A percentile compares a stretch with the other conserved stretches of the same genome.
These are phyloP conservation scores for Pythium vanterpoolii DNA, from an alignment of 352 stramenopile species.

Conservation along the genomic window DNA sequence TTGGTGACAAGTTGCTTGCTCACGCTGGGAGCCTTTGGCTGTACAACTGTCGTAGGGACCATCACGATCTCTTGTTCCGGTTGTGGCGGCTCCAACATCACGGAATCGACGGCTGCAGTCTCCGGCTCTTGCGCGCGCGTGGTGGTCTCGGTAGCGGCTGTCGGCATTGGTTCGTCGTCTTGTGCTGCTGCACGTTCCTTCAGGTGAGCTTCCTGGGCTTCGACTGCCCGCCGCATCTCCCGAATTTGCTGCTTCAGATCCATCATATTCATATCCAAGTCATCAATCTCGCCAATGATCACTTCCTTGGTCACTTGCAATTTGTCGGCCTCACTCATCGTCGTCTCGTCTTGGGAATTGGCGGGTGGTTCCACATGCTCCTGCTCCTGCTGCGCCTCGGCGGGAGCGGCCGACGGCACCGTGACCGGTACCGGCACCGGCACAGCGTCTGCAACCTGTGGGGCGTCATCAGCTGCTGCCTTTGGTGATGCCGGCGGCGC, in stretches of 20 bases:
- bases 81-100: background rate
- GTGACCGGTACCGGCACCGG: background rate
- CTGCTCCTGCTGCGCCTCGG: background rate
- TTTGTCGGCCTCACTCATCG: conserved; percentile 1
- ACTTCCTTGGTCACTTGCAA: conserved; percentile 63
- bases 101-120: background rate
- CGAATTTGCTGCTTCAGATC: conserved; percentile 73
- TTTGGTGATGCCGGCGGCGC: background rate
- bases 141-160: background rate
- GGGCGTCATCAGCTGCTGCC: background rate
- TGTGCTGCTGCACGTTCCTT: background rate
- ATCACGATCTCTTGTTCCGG: background rate
- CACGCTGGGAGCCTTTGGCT: background rate
- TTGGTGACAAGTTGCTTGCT: conserved; percentile 27
- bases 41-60: background rate
- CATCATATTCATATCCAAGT: conserved; percentile 64
- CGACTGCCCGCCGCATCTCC: conserved; percentile 40
- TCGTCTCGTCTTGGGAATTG: conserved; percentile 8
- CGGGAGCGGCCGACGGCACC: background rate
- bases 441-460: background rate
- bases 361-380: background rate
- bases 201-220: conserved; percentile 30
- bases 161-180: conserved; percentile 5
- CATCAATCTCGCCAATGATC: conserved; percentile 78
- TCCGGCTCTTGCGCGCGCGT: background rate